These are phyloP conservation scores for Yamadazyma taylorii DNA, from an alignment of 1,139 yeast species.

Conservation along the genomic window DNA sequence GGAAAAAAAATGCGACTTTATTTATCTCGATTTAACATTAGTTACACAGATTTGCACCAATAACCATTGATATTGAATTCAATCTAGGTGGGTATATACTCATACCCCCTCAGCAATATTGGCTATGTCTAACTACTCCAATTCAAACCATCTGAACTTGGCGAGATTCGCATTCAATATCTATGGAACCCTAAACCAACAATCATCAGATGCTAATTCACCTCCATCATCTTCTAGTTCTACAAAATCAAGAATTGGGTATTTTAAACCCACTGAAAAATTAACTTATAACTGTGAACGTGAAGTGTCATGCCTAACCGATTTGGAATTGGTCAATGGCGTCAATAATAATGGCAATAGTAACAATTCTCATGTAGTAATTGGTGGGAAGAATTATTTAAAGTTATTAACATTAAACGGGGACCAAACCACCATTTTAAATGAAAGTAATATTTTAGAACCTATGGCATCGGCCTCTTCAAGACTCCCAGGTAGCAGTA, in stretches of 20 bases:
- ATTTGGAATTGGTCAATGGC: slow-evolving; percentile 20
- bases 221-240: slow-evolving; percentile 23
- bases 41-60: too few relatives aligned
- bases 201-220: slow-evolving; percentile 8
- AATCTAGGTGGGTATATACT: too few relatives aligned
- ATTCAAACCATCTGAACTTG: slow-evolving; percentile 21
- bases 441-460: slow-evolving; percentile 49
- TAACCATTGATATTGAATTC: too few relatives aligned
- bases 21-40: too few relatives aligned
- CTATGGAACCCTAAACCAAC: slow-evolving; percentile 26
- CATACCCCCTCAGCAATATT: too few relatives aligned
- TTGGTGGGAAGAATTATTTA: slow-evolving; percentile 61
- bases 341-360: slow-evolving; percentile 12
- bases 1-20: too few relatives aligned
- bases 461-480: slow-evolving; percentile 41
- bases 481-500: slow-evolving; percentile 28
- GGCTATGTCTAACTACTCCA: slow-evolving; percentile 8
- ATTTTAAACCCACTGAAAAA: slow-evolving; percentile 13
- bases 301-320: slow-evolving; percentile 30
- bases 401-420: slow-evolving; percentile 47
- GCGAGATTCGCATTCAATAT: slow-evolving; percentile 38
- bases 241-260: slow-evolving; percentile 11
- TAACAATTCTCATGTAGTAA: slow-evolving; percentile 42
- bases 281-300: slow-evolving; percentile 27
- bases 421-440: slow-evolving; percentile 37